Conservation (phyloP, 2,329 filamentous ascomycete genomes). For the Apiospora marii region DNA sequence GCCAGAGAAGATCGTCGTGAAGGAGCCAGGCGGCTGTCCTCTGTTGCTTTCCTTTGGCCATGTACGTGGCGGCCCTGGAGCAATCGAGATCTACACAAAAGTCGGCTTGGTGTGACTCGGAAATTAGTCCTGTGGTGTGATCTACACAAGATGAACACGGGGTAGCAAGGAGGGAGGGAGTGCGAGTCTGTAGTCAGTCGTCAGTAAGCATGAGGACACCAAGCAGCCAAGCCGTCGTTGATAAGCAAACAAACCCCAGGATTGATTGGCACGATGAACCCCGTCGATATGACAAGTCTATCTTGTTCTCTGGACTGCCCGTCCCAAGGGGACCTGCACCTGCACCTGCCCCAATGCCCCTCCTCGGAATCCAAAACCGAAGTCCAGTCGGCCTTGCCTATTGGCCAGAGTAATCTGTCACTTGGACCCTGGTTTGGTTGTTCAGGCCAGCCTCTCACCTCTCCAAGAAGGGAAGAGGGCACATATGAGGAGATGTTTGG, state of each 20-base stretch:
- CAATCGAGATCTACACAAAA: constrained; percentile 17
- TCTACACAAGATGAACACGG: constrained; percentile 22
- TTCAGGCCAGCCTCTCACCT: not conserved
- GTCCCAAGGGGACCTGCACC: not conserved
- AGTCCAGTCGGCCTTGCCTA: not conserved
- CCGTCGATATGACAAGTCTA: not conserved
- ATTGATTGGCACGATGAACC: constrained; percentile 1
- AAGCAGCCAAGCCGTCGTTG: not conserved
- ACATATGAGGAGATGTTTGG: not conserved
- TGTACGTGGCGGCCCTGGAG: not conserved
- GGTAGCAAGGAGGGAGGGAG: not conserved
- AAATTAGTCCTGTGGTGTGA: constrained; percentile 17
- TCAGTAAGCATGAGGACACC: not conserved
- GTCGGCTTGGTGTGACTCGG: constrained; percentile 7
- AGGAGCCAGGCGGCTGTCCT: constrained; percentile 7
- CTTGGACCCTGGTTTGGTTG: not conserved
- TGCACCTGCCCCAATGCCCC: not conserved
- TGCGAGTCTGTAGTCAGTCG: not conserved
- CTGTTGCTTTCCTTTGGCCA: not conserved
- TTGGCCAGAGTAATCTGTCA: not conserved
- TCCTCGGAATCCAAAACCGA: constrained; percentile 4
- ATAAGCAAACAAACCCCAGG: constrained; percentile 12
- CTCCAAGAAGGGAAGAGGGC: not conserved
- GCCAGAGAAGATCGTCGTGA: not conserved
- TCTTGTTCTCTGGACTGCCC: not conserved